phyloP scores from a whole-genome alignment of 2,329 filamentous ascomycete genomes.

The Colletotrichum acutatum region DNA sequence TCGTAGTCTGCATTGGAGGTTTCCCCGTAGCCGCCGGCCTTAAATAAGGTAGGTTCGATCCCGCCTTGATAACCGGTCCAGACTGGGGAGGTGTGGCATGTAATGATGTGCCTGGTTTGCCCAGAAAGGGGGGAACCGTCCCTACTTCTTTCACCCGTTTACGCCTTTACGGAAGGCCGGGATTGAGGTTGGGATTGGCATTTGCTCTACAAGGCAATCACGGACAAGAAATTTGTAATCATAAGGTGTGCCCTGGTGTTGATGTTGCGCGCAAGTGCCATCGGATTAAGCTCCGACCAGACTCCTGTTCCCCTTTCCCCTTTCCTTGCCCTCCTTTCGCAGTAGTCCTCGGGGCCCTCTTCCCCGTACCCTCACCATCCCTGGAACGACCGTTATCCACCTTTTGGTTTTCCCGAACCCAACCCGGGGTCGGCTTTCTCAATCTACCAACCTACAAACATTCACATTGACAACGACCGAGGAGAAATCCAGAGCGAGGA shows the following conservation, averaged over 20 bases:
- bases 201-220: background rate
- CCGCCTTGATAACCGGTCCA: background rate
- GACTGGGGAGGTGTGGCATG: too few species aligned
- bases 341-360: background rate
- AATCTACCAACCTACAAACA: background rate
- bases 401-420: background rate
- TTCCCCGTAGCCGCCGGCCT: background rate
- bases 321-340: background rate
- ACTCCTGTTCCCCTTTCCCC: background rate
- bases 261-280: background rate
- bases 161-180: too few species aligned
- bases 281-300: constrained; percentile 16
- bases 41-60: background rate
- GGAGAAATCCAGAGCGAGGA: background rate
- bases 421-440: background rate
- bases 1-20: background rate
- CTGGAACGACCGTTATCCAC: background rate
- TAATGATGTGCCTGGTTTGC: background rate
- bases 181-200: background rate
- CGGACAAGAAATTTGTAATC: background rate
- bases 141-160: background rate
- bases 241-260: background rate
- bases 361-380: background rate
- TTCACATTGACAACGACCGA: background rate
- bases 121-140: background rate